Evolutionary conservation across 495 filamentous ascomycete species (phyloP).

Genomic region (Penicillium ochrochloron): DNA sequence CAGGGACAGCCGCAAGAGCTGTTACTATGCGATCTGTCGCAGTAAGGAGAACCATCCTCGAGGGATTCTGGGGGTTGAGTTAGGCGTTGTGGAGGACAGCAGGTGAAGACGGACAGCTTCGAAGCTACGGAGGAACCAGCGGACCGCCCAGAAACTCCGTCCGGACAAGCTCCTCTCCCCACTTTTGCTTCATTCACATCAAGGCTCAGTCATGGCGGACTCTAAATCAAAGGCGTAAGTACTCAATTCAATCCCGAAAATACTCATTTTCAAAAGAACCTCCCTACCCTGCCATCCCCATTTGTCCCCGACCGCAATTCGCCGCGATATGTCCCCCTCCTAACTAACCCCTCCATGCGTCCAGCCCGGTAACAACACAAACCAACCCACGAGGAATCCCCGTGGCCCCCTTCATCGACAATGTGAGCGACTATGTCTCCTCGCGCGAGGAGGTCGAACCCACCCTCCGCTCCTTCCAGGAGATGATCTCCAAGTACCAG

Average conservation of each 20-base stretch:
- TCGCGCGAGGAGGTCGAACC: conserved; percentile 84
- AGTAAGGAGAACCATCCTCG: conserved; percentile 75
- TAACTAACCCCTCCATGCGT: conserved; percentile 31
- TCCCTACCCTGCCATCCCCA: no score
- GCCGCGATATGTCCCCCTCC: neutral
- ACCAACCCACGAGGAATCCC: conserved; percentile 96
- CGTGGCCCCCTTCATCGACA: conserved; percentile 92
- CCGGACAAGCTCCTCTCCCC: conserved; percentile 28
- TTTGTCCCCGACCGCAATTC: neutral
- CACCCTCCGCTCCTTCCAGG: conserved; percentile 91
- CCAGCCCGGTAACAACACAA: conserved; percentile 37
- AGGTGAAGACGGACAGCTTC: neutral
- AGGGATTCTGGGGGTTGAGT: neutral
- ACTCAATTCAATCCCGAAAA: no score
- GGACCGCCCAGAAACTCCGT: conserved; percentile 25
- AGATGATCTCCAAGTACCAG: conserved; percentile 99
- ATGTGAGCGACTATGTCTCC: conserved; percentile 92
- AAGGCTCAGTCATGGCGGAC: conserved; percentile 29
- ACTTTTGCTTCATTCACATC: conserved; percentile 31
- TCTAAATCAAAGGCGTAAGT: conserved; percentile 33
- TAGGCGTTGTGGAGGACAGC: neutral
- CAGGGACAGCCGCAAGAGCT: conserved; percentile 56
- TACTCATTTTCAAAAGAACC: no score
- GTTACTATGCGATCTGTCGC: conserved; percentile 72
- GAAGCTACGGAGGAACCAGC: conserved; percentile 19